Base-by-base conservation (phyloP, 1,284 basidiomycete genomes). In the Apiotrichum montevideense region DNA sequence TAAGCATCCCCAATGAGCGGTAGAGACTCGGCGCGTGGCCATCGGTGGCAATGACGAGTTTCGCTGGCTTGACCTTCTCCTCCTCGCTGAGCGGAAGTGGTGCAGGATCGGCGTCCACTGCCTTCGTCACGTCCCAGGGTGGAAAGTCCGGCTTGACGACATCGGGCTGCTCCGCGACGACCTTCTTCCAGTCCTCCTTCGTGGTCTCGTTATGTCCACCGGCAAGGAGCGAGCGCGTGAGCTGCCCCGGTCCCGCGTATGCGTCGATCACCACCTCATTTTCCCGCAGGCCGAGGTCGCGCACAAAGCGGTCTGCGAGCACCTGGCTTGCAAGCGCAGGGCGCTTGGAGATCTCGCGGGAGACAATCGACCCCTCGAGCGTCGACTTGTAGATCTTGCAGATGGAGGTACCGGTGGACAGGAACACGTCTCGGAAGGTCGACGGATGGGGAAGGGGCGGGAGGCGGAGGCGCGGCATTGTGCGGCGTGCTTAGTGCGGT, bases 251-350 rank as follows among this genome's bases (percentile, higher is more conserved):
- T 3, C 68, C 67, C 9, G 59, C 37, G 55, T 67, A 73, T 0
- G 62, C 60, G 21, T 75, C 73, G 6, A 75, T 51, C 3, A 75
- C 57, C 2, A 75, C 63, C 54, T 75, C 72, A 43, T 61, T 57
- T 15, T 60, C 14, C 4, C 68, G 57, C 2, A 74, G 43, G 1
- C 61, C 55, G 2, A 75, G 58, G 2, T 67, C 60, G 35, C 64
- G 64, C 13, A 71, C 71, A 46, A 71, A 72, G 13, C 63, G 39
- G 58, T 74, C 65, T 9, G 55, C 45, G 3, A 70, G 45, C 1
- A 51, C 37, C 6, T 53, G 59, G 54, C 58, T 66, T 9, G 67
- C 61, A n/a, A 74, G 57, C 2, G 64, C 40, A 15, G 62, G 33
- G 35, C 73, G 62, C 15, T 61, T 61, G 1, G 8, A 6, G 14